phyloP scores from a whole-genome alignment of 331 rosid genomes.

The Quercus lobata region DNA sequence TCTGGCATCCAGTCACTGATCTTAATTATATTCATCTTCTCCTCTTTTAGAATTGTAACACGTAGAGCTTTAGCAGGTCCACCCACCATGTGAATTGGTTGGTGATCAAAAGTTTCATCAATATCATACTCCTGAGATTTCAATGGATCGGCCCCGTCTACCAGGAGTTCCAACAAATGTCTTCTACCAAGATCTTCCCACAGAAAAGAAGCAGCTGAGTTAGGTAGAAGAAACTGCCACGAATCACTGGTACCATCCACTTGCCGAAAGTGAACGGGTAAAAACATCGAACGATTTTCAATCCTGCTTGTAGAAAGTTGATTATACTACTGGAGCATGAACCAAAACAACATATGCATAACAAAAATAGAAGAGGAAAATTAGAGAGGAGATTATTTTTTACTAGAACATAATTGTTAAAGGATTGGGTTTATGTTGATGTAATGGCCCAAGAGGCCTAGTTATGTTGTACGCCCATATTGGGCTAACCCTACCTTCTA shows the following conservation, averaged over 20 bases:
- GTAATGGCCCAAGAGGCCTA: too few species aligned
- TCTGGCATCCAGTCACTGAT: conserved; percentile 96
- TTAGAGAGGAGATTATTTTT: background rate
- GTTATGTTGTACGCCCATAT: too few species aligned
- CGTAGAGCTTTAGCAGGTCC: conserved; percentile 69
- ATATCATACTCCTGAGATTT: conserved; percentile 74
- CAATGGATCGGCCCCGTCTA: conserved; percentile 67
- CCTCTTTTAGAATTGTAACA: conserved; percentile 77
- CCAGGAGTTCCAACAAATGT: conserved; percentile 66
- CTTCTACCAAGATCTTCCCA: conserved; percentile 99
- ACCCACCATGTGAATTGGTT: conserved; percentile 47
- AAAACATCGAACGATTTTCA: conserved; percentile 85
- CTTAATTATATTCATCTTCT: conserved; percentile 68
- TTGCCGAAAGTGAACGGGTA: conserved; percentile 85
- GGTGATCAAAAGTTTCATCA: conserved; percentile 84
- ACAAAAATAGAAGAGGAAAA: background rate
- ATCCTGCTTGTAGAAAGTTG: conserved; percentile 51
- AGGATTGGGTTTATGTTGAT: too few species aligned
- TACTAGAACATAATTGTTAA: too few species aligned
- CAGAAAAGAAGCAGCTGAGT: conserved; percentile 72
- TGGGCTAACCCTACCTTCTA: too few species aligned
- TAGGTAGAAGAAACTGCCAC: conserved; percentile 84
- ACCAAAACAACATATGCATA: conserved; percentile 3
- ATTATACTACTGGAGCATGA: conserved; percentile 1
- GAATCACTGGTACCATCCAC: conserved; percentile 74